Base-by-base conservation (phyloP, 2,329 filamentous ascomycete species). In the Beauveria sp. region DNA sequence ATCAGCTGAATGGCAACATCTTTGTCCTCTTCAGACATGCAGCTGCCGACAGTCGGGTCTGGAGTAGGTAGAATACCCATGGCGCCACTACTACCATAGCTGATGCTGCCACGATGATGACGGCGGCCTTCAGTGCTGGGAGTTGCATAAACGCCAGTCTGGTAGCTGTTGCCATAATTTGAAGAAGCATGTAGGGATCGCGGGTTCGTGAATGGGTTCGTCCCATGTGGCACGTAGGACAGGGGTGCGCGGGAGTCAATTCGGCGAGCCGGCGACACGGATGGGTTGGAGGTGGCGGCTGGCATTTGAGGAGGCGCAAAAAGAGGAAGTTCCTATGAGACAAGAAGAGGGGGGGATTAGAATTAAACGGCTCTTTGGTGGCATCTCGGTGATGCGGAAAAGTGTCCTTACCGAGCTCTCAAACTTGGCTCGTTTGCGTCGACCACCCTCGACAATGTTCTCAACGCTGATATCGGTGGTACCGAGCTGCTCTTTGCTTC, bases 401-500 rank as follows among this genome's bases (percentile, higher is more conserved):
- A 30, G 44, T 58, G 28, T 60, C 57, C 93, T 87, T 88, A 97
- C 93, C 76, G 93, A 97, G 79, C 93, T 97, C 75, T 97, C 93
- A 77, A 89, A 89, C 76, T 96, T 97, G 69, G 93, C 91, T 71
- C 92, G 86, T 80, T 97, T 97, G 72, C 94, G 88, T 75, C 94
- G 88, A 67, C 93, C 92, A 71, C 96, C 94, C 76, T 97, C 93
- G 64, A 99, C 90, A 74, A 99, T 97, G 73, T 99, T 99, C 68
- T 97, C 92, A 67, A 97, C 85, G 73, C 93, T 97, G 71, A 99
- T 99, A 68, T 99, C 94, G 18, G 94, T 96, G 72, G 91, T 97
- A 54, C 91, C 92, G 69, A 96, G 85, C 66, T 91, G 89, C 69
- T 97, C 92, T 74, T 90, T 92, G 68, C 83, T 84, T 73, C 89